Conservation (phyloP, 2,329 filamentous ascomycete species). For the Stemphylium beticola region DNA sequence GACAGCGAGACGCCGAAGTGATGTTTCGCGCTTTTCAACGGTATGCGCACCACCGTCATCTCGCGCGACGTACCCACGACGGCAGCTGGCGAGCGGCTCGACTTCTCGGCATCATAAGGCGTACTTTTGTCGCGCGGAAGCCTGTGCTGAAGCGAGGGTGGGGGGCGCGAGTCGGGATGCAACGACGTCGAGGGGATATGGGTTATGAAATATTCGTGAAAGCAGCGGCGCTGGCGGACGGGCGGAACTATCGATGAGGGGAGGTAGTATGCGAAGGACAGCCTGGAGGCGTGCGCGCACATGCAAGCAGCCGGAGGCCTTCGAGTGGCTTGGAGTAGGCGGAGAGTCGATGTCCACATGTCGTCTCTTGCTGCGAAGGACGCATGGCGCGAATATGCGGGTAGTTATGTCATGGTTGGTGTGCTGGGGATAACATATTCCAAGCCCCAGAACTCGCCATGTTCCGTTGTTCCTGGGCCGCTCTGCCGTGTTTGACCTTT, state of each 20-base stretch:
- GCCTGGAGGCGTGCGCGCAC: conserved; percentile 15
- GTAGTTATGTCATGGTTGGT: conserved; percentile 40
- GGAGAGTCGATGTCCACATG: conserved; percentile 48
- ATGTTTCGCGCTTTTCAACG: conserved; percentile 90
- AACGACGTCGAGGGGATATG: conserved; percentile 92
- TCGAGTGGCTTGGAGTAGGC: conserved; percentile 33
- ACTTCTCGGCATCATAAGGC: conserved; percentile 66
- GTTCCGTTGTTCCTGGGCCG: conserved; percentile 29
- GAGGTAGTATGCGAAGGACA: conserved; percentile 12
- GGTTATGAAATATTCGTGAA: conserved; percentile 97
- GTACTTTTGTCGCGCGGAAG: conserved; percentile 83
- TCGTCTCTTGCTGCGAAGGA: conserved; percentile 40
- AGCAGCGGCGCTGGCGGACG: conserved; percentile 53
- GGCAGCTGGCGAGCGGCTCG: conserved; percentile 45
- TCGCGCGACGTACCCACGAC: conserved; percentile 61
- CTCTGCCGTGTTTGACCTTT: conserved; percentile 12
- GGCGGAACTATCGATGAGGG: conserved; percentile 18
- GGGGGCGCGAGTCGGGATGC: conserved; percentile 78
- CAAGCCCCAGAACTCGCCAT: conserved; percentile 22
- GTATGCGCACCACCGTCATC: conserved; percentile 92
- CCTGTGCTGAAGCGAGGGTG: conserved; percentile 75
- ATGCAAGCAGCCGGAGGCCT: conserved; percentile 30
- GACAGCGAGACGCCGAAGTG: conserved; percentile 85
- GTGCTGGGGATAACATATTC: conserved; percentile 21
- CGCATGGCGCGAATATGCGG: conserved; percentile 39